Base-by-base conservation (phyloP, 2,329 filamentous ascomycete genomes). In the Calonectria hawksworthii region DNA sequence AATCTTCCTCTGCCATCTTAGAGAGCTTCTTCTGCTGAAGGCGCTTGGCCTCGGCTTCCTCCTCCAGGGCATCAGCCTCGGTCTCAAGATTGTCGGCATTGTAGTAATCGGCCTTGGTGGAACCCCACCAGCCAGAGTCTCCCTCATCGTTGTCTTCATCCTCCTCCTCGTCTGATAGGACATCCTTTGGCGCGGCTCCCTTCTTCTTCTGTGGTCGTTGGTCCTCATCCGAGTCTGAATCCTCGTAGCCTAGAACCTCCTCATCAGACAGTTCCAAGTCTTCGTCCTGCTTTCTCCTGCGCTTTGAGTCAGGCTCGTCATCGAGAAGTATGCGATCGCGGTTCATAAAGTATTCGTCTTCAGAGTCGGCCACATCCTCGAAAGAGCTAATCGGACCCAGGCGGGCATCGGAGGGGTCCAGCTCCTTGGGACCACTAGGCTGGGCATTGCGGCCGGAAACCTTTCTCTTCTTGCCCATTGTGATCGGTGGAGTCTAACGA, bases 341-440 rank as follows among this genome's bases (percentile, higher is more conserved):
- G 77, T 96, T 94, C 74, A 96, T 89, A 81, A 96, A 95, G 84
- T 98, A 98, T 83, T 98, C 95, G 84, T 99, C 97, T 84, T 98
- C 95, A 1, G 96, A 98, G 84, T 98, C 94, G 78, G 96, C 95
- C 80, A 99, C 93, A 85, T 98, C 95, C 85, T 96, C 93, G 84
- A 91, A 96, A 3, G 91, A 93, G 61, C 85, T 88, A 80, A 93
- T 87, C 28, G 88, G 87, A 30, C 89, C 89, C 21, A 96, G 89
- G 68, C 92, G 92, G 44, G 93, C 91, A 76, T 93, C 92, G 38
- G 87, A 85, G 63, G 87, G 82, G 81, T 93, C 86, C 74, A 91
- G 82, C 41, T 92, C 91, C 75, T 87, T 88, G 4, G 91, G 90
- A 4, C 90, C 90, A 11, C 85, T 86, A 26, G 88, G 85, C 74